Percentiles rank a stretch among this genome's conserved stretches.
phyloP scores from a whole-genome alignment of 2,329 filamentous ascomycete species.

The Penicillium frequentans region DNA sequence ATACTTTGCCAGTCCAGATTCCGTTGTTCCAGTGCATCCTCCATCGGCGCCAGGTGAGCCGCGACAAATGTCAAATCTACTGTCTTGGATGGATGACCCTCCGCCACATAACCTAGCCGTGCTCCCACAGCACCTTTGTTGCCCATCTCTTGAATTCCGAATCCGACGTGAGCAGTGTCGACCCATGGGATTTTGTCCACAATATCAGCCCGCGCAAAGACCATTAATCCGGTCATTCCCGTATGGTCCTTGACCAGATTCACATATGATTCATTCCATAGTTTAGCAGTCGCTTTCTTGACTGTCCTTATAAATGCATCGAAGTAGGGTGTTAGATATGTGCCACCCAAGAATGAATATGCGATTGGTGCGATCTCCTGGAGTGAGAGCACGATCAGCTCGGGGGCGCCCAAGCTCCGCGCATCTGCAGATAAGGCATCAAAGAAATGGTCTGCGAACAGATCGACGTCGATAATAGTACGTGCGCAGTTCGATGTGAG shows the following conservation, averaged over 20 bases:
- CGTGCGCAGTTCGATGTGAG: constrained; percentile 90
- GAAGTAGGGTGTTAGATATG: constrained; percentile 75
- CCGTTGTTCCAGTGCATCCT: constrained; percentile 70
- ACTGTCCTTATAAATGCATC: constrained; percentile 70
- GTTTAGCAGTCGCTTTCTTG: constrained; percentile 62
- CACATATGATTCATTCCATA: constrained; percentile 58
- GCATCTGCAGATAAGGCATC: constrained; percentile 52
- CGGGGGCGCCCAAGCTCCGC: constrained; percentile 54
- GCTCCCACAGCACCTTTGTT: constrained; percentile 92
- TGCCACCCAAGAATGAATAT: constrained; percentile 81
- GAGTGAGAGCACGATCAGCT: constrained; percentile 67
- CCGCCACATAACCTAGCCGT: constrained; percentile 60
- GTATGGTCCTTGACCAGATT: constrained; percentile 71
- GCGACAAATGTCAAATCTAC: constrained; percentile 81
- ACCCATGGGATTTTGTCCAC: constrained; percentile 62
- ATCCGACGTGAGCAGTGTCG: constrained; percentile 78
- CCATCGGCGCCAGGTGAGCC: constrained; percentile 86
- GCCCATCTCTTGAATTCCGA: constrained; percentile 84
- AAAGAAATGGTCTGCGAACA: constrained; percentile 72
- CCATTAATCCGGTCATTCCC: constrained; percentile 85
- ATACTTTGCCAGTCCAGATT: constrained; percentile 90
- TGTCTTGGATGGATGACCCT: constrained; percentile 40
- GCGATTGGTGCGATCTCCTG: constrained; percentile 88
- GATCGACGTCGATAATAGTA: constrained; percentile 64
- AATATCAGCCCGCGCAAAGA: constrained; percentile 69